Evolutionary conservation across 164 flowering plant genomes (phyloP), one percentile per base, ranked within the genome.

Genomic region (Piper longum): DNA sequence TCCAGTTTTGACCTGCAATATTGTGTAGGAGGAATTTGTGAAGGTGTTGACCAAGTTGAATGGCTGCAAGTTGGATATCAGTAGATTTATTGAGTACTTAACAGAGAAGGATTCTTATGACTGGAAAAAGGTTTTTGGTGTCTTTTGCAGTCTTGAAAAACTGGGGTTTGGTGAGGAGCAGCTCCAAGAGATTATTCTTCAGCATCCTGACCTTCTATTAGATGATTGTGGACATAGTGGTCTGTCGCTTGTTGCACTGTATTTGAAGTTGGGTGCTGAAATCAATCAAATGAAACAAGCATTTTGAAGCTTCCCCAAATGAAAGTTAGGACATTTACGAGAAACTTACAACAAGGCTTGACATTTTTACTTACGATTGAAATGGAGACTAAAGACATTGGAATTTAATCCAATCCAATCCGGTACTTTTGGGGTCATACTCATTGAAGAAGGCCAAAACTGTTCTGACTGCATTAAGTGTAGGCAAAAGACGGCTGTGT

Each of bases 361-460:
- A 54, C 64, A 4, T 78, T 87, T 52, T 69, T 89, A 3, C 40
- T 56, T 52, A 78, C 78, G 13, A 71, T 87, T n/a, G 78, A 79
- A 58, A 82, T 89, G 88, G 71, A 75, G 48, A 56, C 48, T 14
- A 62, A 66, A 36, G 84, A 81, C 45, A 83, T 89, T 57, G 71
- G 70, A 6, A 54, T 41, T 70, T 87, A 58, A 45, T 82, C 9
- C 67, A 73, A 41, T 65, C 72, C 54, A 75, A 80, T 64, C 18
- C 81, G 14, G 9, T 64, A 19, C 16, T 80, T 64, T 62, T 90
- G 12, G 95, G 90, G 54, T 73, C 81, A 9, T 71, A 71, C 70
- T 61, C 64, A 40, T 56, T 86, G 60, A 85, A 81, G 73, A 83
- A 69, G 70, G 41, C 78, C 36, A 73, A 40, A 9, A 73, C 62